Conservation (phyloP, 371 early-diverging fungal genomes). For the Syncephalastrum racemosum region DNA sequence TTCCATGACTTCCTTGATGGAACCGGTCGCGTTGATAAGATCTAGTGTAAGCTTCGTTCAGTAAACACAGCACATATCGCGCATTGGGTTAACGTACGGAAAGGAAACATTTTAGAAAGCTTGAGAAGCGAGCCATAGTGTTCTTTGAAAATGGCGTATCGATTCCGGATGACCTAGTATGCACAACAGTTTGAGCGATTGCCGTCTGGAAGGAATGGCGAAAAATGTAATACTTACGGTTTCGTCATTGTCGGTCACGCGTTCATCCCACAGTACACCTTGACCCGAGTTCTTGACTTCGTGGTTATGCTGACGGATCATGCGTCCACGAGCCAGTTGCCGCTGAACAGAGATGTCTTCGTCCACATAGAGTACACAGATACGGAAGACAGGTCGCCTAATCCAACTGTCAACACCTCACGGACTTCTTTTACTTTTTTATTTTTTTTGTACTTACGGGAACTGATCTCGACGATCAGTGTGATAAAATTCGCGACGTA, state of each 20-base stretch:
- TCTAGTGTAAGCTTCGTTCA: slow-evolving; percentile 29
- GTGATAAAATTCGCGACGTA: slow-evolving; percentile 54
- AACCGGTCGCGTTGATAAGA: slow-evolving; percentile 64
- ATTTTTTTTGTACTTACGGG: slow-evolving; percentile 32
- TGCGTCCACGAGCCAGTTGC: slow-evolving; percentile 57
- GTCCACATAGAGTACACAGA: slow-evolving; percentile 67
- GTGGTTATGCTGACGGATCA: slow-evolving; percentile 61
- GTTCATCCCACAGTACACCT: slow-evolving; percentile 64
- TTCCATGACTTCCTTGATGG: slow-evolving; percentile 64
- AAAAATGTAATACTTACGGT: slow-evolving; percentile 33
- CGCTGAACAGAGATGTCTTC: slow-evolving; percentile 66
- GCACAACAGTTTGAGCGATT: neutral
- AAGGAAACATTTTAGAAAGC: slow-evolving; percentile 67
- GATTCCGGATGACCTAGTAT: slow-evolving; percentile 55
- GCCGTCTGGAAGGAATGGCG: slow-evolving; percentile 1
- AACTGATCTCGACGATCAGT: slow-evolving; percentile 60
- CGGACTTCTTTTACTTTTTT: neutral
- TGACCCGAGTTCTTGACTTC: slow-evolving; percentile 61
- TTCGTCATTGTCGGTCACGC: slow-evolving; percentile 69
- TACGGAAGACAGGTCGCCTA: slow-evolving; percentile 65
- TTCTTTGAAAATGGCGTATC: slow-evolving; percentile 66
- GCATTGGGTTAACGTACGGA: slow-evolving; percentile 47
- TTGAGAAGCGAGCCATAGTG: slow-evolving; percentile 64
- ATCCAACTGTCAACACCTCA: neutral
- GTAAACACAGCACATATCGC: neutral